A percentile compares a stretch with the other conserved stretches of the same genome.
Conservation (phyloP, 257 asterid genomes). For the Cynanchum wilfordii region DNA sequence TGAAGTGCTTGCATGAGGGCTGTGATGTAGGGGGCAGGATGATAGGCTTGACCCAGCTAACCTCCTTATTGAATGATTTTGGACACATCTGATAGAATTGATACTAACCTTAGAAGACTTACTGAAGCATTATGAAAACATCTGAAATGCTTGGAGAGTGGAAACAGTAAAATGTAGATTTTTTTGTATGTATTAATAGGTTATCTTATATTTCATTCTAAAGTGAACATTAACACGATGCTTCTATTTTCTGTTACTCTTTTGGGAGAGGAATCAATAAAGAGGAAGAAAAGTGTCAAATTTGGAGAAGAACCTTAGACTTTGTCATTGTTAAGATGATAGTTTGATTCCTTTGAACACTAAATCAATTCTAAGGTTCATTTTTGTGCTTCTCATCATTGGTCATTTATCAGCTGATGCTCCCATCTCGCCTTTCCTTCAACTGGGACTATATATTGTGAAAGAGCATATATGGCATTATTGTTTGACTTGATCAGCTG, state of each 20-base stretch:
- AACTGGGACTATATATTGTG: background rate
- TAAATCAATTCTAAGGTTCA: background rate
- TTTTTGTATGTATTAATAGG: background rate
- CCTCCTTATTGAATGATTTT: background rate
- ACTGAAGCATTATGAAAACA: background rate
- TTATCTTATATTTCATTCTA: background rate
- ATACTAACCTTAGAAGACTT: background rate
- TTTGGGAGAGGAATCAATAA: background rate
- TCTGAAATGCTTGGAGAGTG: background rate
- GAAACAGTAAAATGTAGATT: background rate
- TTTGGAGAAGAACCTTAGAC: background rate
- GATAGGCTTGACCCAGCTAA: background rate
- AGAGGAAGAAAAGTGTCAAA: background rate
- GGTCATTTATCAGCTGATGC: no score
- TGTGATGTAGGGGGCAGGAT: background rate
- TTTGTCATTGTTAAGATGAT: background rate
- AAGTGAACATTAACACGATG: background rate
- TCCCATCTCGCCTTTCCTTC: background rate
- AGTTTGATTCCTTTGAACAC: background rate
- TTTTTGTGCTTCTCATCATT: no score
- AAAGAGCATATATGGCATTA: background rate
- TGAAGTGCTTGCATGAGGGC: background rate
- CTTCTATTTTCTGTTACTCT: background rate
- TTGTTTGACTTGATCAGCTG: background rate
- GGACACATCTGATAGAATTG: background rate